These are phyloP conservation scores for Talaromyces trachyspermus DNA, from an alignment of 495 filamentous ascomycete genomes.

Conservation along the genomic window DNA sequence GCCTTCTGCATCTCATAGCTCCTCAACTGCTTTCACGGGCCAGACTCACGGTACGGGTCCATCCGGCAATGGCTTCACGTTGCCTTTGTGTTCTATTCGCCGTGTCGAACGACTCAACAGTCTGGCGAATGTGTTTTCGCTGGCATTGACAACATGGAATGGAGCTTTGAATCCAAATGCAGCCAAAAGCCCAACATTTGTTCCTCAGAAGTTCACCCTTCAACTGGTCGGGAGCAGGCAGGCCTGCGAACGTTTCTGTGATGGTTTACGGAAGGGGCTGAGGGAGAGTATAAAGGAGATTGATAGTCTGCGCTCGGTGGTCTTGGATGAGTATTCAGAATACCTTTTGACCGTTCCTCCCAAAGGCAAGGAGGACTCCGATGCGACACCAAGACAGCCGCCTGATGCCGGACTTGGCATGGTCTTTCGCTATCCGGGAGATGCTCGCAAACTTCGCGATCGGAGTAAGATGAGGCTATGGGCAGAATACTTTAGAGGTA, in stretches of 20 bases:
- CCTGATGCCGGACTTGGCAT: constrained; percentile 91
- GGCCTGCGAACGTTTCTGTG: constrained; percentile 91
- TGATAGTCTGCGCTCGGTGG: constrained; percentile 67
- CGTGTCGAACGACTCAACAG: constrained; percentile 88
- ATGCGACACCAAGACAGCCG: constrained; percentile 48
- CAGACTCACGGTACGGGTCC: constrained; percentile 86
- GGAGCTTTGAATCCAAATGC: constrained; percentile 50
- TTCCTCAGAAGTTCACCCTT: constrained; percentile 76
- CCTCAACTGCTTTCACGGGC: constrained; percentile 73
- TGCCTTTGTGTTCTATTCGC: constrained; percentile 87
- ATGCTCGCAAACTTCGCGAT: constrained; percentile 91
- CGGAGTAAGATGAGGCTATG: constrained; percentile 95
- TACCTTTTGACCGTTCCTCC: constrained; percentile 61
- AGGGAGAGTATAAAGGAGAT: constrained; percentile 80
- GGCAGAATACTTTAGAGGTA: constrained; percentile 85
- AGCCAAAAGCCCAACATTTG: constrained; percentile 43
- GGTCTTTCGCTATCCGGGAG: constrained; percentile 90
- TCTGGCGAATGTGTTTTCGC: constrained; percentile 82
- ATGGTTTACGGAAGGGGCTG: constrained; percentile 83
- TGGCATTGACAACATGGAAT: constrained; percentile 95
- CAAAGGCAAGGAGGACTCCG: constrained; percentile 27
- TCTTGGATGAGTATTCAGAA: constrained; percentile 85
- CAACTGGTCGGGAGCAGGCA: constrained; percentile 83
- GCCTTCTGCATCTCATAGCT: constrained; percentile 63
- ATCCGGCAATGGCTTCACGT: constrained; percentile 92